phyloP scores from a whole-genome alignment of 176 grass and related monocot species.

The Oryza glumipatula region DNA sequence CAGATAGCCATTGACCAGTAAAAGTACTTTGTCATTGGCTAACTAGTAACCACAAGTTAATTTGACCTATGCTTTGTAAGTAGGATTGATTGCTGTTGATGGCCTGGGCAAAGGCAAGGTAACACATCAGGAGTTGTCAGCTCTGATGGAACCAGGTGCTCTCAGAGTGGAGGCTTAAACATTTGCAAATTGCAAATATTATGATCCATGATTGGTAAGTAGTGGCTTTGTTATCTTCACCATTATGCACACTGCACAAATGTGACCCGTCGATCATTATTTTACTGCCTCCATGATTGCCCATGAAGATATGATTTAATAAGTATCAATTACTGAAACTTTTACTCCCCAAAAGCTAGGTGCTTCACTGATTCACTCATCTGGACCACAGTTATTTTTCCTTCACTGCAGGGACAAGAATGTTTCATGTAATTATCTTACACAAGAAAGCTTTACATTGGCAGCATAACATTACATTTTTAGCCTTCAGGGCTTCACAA shows the following conservation, averaged over 20 bases:
- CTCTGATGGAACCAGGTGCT: slow-evolving; percentile 29
- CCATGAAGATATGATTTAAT: not conserved
- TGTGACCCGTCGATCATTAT: not conserved
- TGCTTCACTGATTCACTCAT: not conserved
- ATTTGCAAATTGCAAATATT: not conserved
- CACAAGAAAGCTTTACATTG: not conserved
- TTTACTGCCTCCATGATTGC: slow-evolving; percentile 22
- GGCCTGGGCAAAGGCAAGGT: not conserved
- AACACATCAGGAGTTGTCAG: not conserved
- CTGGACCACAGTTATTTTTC: not conserved
- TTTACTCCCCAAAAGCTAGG: not conserved
- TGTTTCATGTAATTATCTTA: not conserved
- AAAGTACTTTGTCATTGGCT: not conserved
- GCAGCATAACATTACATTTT: not conserved
- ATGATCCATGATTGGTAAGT: slow-evolving; percentile 14
- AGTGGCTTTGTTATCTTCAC: not conserved
- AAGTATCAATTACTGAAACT: no score
- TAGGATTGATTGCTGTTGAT: not conserved
- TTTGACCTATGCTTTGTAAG: not conserved
- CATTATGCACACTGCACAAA: not conserved
- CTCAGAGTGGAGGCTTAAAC: not conserved
- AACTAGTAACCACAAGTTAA: not conserved
- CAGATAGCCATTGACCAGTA: not conserved
- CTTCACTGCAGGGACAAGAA: not conserved
- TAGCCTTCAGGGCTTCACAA: not conserved